phyloP scores from a whole-genome alignment of 768 basidiomycete genomes.

The Roridomyces roridus region DNA sequence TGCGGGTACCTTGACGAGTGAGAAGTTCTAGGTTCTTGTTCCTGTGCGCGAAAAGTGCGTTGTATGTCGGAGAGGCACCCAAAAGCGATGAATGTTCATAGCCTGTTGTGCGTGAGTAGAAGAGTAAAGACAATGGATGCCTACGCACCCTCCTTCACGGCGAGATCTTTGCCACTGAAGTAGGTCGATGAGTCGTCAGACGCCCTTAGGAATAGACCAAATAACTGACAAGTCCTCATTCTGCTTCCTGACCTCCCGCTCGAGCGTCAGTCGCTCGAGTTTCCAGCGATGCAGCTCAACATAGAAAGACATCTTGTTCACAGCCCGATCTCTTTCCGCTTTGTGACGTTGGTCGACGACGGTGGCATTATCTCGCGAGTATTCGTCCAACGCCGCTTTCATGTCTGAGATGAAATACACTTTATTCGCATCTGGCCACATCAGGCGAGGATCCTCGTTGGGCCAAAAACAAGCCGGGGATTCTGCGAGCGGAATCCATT shows the following conservation, averaged over 20 bases:
- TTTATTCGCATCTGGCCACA: slow-evolving; percentile 15
- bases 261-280: slow-evolving; percentile 17
- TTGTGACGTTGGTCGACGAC: slow-evolving; percentile 16
- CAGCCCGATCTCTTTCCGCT: slow-evolving; percentile 8
- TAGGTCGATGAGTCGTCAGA: no score
- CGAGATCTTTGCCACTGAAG: slow-evolving; percentile 21
- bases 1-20: slow-evolving; percentile 39
- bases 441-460: background rate
- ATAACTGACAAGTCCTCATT: slow-evolving; percentile 26
- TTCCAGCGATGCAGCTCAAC: slow-evolving; percentile 35
- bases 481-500: slow-evolving; percentile 25
- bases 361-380: background rate
- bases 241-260: background rate
- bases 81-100: slow-evolving; percentile 51
- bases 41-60: slow-evolving; percentile 43
- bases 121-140: background rate
- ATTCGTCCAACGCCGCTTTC: slow-evolving; percentile 15
- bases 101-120: background rate
- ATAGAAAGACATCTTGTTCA: slow-evolving; percentile 28
- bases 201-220: no score
- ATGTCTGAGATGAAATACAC: slow-evolving; percentile 8
- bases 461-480: slow-evolving; percentile 13
- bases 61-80: slow-evolving; percentile 42
- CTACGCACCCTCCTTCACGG: slow-evolving; percentile 17
- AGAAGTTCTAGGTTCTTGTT: slow-evolving; percentile 46